Conservation (phyloP, 2,329 filamentous ascomycete species). For the Thermoascus crustaceus region DNA sequence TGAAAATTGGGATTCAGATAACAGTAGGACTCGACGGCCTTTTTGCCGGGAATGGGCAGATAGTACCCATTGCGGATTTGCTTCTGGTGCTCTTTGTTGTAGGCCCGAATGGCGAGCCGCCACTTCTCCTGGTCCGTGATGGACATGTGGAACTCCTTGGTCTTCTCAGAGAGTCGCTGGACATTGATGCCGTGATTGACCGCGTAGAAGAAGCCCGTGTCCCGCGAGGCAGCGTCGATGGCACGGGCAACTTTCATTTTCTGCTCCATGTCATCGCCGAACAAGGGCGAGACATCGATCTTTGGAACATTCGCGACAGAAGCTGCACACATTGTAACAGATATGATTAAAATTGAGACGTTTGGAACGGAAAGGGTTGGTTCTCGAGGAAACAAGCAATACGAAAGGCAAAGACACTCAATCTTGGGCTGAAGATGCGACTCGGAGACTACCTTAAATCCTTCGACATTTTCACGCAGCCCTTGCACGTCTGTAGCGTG, state of each 20-base stretch:
- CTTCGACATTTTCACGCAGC: too few species aligned
- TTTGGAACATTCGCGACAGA: not conserved
- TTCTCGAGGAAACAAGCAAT: not conserved
- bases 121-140: slow-evolving; percentile 2
- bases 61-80: slow-evolving; percentile 1
- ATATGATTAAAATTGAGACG: not conserved
- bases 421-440: too few species aligned
- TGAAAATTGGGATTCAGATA: slow-evolving; percentile 1
- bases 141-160: slow-evolving; percentile 1
- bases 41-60: not conserved
- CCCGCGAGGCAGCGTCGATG: not conserved
- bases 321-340: not conserved
- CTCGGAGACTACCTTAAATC: too few species aligned
- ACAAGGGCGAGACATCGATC: slow-evolving; percentile 3
- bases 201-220: slow-evolving; percentile 1
- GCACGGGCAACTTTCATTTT: not conserved
- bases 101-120: not conserved
- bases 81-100: slow-evolving; percentile 2
- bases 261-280: not conserved
- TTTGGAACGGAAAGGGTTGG: not conserved
- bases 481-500: too few species aligned
- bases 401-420: too few species aligned
- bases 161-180: not conserved
- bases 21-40: slow-evolving; percentile 2
- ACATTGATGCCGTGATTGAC: slow-evolving; percentile 2